phyloP scores from a whole-genome alignment of 192 early-diverging fungal species.

The Coemansia erecta region DNA sequence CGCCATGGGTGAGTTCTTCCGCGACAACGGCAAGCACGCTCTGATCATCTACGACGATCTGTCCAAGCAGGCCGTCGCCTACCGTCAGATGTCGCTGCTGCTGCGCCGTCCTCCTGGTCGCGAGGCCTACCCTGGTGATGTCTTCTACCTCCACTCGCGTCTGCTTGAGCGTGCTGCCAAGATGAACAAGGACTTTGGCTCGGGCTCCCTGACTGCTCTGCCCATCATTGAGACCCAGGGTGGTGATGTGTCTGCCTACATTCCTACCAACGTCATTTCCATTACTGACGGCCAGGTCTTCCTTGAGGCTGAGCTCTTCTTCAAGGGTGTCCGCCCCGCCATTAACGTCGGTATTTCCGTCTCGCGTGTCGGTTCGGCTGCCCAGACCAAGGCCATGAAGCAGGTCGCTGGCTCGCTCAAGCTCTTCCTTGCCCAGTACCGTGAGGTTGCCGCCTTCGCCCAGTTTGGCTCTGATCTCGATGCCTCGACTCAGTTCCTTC shows the following conservation, averaged over 20 bases:
- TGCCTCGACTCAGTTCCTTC: constrained; percentile 98
- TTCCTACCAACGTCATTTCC: constrained; percentile 99
- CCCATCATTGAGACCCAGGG: constrained; percentile 99
- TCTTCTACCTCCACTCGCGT: constrained; percentile 99
- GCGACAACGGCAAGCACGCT: constrained; percentile 97
- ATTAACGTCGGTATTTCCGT: constrained; percentile 99
- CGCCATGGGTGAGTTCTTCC: constrained; percentile 98
- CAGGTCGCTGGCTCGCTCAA: constrained; percentile 99
- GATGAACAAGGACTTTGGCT: constrained; percentile 96
- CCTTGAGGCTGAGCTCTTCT: constrained; percentile 99
- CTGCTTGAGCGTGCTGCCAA: constrained; percentile 98
- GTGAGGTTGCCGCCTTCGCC: constrained; percentile 99
- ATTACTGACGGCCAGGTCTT: constrained; percentile 99
- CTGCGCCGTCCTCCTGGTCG: constrained; percentile 99
- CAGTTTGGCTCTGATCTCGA: constrained; percentile 99
- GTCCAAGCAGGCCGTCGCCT: constrained; percentile 99
- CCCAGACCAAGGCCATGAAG: constrained; percentile 99
- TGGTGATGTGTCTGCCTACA: constrained; percentile 99
- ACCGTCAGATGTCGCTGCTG: constrained; percentile 99
- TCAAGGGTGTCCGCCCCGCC: constrained; percentile 99
- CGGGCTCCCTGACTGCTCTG: constrained; percentile 96
- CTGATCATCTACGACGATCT: constrained; percentile 99
- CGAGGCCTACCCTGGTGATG: constrained; percentile 99
- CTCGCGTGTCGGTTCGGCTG: constrained; percentile 99
- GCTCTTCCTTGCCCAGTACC: constrained; percentile 99